These are phyloP conservation scores for Niveomyces coronatus DNA, from an alignment of 2,329 filamentous ascomycete species.

Conservation along the genomic window DNA sequence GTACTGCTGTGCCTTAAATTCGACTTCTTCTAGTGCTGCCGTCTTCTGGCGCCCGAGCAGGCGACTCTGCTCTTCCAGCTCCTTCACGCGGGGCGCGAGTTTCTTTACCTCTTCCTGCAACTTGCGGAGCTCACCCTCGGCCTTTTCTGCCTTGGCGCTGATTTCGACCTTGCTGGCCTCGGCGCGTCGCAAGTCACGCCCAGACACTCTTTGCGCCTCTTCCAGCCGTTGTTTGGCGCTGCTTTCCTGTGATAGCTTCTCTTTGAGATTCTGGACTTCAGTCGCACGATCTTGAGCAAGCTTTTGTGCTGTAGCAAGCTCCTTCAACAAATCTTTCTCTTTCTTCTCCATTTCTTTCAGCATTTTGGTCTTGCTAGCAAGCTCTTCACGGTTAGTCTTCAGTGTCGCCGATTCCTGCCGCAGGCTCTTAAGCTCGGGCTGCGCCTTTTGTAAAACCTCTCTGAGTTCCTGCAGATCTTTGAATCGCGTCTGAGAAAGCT, in stretches of 20 bases:
- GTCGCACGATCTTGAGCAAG: constrained; percentile 62
- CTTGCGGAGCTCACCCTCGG: constrained; percentile 57
- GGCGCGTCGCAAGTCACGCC: constrained; percentile 66
- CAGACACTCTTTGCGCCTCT: constrained; percentile 63
- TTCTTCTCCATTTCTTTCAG: constrained; percentile 68
- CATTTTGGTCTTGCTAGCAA: constrained; percentile 47
- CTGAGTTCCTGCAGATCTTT: constrained; percentile 77
- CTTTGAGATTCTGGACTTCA: constrained; percentile 68
- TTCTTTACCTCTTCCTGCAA: constrained; percentile 63
- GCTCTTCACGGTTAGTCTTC: constrained; percentile 64
- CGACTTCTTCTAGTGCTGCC: constrained; percentile 64
- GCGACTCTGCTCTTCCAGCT: constrained; percentile 64
- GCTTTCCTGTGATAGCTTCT: constrained; percentile 67
- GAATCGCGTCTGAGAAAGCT: constrained; percentile 77
- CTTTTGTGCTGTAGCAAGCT: constrained; percentile 60
- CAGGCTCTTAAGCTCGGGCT: constrained; percentile 73
- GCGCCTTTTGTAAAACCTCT: constrained; percentile 71
- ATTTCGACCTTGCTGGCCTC: constrained; percentile 75
- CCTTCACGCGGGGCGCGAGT: constrained; percentile 49
- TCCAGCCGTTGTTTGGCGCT: constrained; percentile 64
- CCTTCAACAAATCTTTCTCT: constrained; percentile 70
- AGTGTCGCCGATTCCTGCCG: constrained; percentile 67
- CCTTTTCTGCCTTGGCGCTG: constrained; percentile 61
- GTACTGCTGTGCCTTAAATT: constrained; percentile 79
- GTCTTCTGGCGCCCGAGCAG: constrained; percentile 59